Evolutionary conservation across 2,329 filamentous ascomycete genomes (phyloP).

Genomic region (Ophiocordyceps robertsii): DNA sequence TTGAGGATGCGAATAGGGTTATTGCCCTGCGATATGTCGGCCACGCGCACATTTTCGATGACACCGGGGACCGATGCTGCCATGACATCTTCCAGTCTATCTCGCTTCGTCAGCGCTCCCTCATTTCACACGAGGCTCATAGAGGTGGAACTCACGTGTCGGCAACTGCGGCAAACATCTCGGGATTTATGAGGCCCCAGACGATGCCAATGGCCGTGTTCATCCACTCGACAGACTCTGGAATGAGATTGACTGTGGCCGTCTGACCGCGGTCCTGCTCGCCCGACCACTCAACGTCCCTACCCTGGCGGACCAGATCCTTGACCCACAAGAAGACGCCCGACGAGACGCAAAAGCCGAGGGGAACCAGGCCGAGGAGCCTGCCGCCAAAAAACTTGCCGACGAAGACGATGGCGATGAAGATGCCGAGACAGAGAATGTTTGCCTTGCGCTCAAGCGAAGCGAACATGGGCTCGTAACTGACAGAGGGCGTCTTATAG

Average conservation of each 20-base stretch:
- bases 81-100: conserved; percentile 64
- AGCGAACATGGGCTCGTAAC: conserved; percentile 79
- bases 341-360: conserved; percentile 57
- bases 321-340: conserved; percentile 85
- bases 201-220: conserved; percentile 74
- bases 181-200: conserved; percentile 88
- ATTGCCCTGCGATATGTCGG: conserved; percentile 85
- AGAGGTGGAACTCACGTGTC: conserved; percentile 44
- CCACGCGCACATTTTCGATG: conserved; percentile 88
- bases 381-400: conserved; percentile 70
- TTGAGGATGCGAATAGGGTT: conserved; percentile 84
- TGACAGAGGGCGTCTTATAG: conserved; percentile 82
- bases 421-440: conserved; percentile 55
- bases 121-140: too few species aligned
- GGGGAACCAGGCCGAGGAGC: conserved; percentile 61
- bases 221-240: conserved; percentile 92
- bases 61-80: conserved; percentile 83
- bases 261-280: conserved; percentile 76
- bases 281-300: conserved; percentile 76
- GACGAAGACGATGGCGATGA: conserved; percentile 59
- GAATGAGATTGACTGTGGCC: conserved; percentile 77
- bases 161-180: conserved; percentile 86
- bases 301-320: conserved; percentile 68
- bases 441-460: conserved; percentile 63
- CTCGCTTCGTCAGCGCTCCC: accelerated